Evolutionary conservation across 768 basidiomycete species (phyloP), one percentile per base, ranked within the genome.

Genomic region (Rhizopogon vulgaris): DNA sequence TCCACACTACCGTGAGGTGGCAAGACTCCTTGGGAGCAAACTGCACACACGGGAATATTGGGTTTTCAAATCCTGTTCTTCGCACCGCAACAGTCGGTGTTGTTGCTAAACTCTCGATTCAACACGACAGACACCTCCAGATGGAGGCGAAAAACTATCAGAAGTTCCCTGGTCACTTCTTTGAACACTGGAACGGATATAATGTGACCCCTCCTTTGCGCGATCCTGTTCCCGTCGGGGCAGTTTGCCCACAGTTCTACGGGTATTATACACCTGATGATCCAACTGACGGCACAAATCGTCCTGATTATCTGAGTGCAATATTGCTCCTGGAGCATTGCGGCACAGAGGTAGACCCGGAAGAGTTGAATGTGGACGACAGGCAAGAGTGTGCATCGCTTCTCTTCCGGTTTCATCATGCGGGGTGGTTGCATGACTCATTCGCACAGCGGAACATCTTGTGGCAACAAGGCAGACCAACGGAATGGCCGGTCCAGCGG

Each of bases 191-290:
- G 38, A 54, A 51, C 8, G 64, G 61, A 25, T 64, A 66, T 38
- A 68, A 61, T 6, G 6, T 60, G 41, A 27, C 64, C 0, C 2
- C 6, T 4, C 67, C 64, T 17, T 27, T 79, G 5, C 63, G 65
- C 28, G 58, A 72, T 55, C 75, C 80, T 0, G 71, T 75, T 0
- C 78, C 79, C 3, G 67, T 78, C 3, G 67, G 71, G 6, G 73
- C 84, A 0, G 42, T 84, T 42, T 77, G 80, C 3, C 83, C 84
- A 0, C 81, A 83, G 60, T 85, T 77, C 63, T 85, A 80, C 56
- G 83, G 85, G 1, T 81, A 79, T 63, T 85, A 84, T 56, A 60
- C 57, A 0, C 71, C 70, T 1, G 57, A 64, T 14, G 42, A 37
- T 1, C n/a, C 66, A 66, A 8, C 63, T 49, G 38, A 49, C 41